Conservation (phyloP, 352 stramenopile genomes). For the Pythium sukuiense region DNA sequence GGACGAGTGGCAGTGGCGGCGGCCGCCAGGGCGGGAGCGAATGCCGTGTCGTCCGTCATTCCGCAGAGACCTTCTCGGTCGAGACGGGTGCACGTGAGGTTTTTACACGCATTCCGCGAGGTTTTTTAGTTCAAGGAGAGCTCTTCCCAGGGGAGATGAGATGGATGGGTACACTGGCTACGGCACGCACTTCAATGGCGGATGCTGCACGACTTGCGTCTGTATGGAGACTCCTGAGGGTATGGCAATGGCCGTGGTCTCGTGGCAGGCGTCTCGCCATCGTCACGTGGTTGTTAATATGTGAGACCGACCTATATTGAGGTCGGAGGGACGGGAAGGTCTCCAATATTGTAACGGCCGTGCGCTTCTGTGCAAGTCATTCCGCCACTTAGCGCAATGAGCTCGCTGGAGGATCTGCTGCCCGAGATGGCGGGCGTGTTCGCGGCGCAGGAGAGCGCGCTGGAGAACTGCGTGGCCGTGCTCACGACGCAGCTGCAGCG, state of each 20-base stretch:
- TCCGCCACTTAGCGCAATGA: slow-evolving; percentile 34
- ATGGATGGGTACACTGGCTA: slow-evolving; percentile 6
- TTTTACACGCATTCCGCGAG: neutral
- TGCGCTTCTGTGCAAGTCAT: neutral
- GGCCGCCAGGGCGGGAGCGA: neutral
- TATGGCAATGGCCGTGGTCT: too few species aligned
- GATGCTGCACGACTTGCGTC: too few species aligned
- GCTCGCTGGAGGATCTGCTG: slow-evolving; percentile 60
- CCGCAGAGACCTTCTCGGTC: neutral
- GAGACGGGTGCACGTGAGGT: neutral
- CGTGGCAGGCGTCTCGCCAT: too few species aligned
- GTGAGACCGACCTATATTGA: neutral
- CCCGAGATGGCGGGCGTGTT: slow-evolving; percentile 65
- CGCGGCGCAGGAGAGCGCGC: slow-evolving; percentile 53
- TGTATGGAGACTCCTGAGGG: too few species aligned
- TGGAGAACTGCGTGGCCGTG: slow-evolving; percentile 50
- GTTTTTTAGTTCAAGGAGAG: neutral
- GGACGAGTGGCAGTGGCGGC: neutral
- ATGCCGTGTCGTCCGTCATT: slow-evolving; percentile 1
- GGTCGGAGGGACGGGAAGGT: neutral
- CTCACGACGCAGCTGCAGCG: slow-evolving; percentile 56
- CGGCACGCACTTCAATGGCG: too few species aligned
- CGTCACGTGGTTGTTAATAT: too few species aligned
- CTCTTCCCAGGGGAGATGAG: neutral
- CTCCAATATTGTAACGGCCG: slow-evolving; percentile 4